Percentiles rank a stretch among this genome's conserved stretches.
These are phyloP conservation scores for Phaffia tasmanica DNA, from an alignment of 768 basidiomycete species.

Conservation along the genomic window DNA sequence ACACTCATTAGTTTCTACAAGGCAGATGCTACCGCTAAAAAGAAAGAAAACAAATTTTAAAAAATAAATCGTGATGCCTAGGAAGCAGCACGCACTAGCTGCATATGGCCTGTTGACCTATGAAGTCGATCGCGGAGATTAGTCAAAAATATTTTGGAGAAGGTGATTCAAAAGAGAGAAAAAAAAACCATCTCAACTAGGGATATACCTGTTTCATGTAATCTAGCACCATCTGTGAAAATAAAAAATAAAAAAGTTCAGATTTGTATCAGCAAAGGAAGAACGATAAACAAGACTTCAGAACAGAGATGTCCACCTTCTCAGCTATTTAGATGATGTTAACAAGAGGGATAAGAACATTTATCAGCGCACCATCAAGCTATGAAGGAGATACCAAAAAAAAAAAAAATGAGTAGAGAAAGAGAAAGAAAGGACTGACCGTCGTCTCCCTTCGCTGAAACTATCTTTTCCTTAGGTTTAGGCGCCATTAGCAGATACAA, in stretches of 20 bases:
- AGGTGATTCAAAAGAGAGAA: not conserved
- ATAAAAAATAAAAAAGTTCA: not conserved
- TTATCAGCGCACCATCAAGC: not conserved
- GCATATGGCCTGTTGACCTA: slow-evolving; percentile 24
- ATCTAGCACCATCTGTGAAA: slow-evolving; percentile 19
- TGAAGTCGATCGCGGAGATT: not conserved
- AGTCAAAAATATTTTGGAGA: not conserved
- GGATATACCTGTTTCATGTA: slow-evolving; percentile 18
- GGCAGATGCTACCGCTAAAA: not conserved
- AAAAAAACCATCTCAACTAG: not conserved
- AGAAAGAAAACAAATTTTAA: not conserved
- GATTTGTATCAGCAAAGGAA: not conserved
- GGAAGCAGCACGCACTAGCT: slow-evolving; percentile 1
- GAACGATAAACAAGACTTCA: not conserved
- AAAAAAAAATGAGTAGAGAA: not conserved
- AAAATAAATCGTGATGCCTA: not conserved
- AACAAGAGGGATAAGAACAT: not conserved
- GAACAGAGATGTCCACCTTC: too few relatives aligned
- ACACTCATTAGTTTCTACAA: too few relatives aligned
- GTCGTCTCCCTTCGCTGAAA: slow-evolving; percentile 22
- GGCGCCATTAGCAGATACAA: not conserved
- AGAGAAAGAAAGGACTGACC: slow-evolving; percentile 1
- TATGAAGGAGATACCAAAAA: not conserved
- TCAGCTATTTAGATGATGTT: not conserved
- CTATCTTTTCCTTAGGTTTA: slow-evolving; percentile 20